These are phyloP conservation scores for Elsinoe necatrix DNA, from an alignment of 2,329 filamentous ascomycete species.

Conservation along the genomic window DNA sequence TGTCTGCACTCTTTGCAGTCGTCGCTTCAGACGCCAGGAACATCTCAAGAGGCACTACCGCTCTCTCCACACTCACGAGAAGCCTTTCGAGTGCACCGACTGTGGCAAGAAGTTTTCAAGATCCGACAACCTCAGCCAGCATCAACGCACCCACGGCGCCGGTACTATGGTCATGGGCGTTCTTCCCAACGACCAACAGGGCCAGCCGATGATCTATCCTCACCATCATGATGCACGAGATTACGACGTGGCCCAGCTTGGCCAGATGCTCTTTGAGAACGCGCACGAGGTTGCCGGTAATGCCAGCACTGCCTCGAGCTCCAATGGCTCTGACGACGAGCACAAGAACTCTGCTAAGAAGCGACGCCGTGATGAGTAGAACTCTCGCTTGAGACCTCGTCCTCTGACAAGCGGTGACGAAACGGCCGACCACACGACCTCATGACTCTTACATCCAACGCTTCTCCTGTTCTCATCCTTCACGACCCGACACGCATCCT, in stretches of 20 bases:
- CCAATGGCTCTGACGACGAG: slow-evolving; percentile 29
- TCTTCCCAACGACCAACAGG: slow-evolving; percentile 37
- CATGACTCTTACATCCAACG: not conserved
- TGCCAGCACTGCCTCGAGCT: slow-evolving; percentile 38
- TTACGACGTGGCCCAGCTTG: slow-evolving; percentile 55
- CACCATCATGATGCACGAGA: slow-evolving; percentile 30
- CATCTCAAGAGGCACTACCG: slow-evolving; percentile 98
- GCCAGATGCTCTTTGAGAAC: slow-evolving; percentile 70
- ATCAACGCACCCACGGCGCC: slow-evolving; percentile 84
- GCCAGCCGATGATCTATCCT: slow-evolving; percentile 26
- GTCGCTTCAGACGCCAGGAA: slow-evolving; percentile 95
- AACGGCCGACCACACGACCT: slow-evolving; percentile 7
- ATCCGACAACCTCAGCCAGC: slow-evolving; percentile 93
- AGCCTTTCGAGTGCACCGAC: slow-evolving; percentile 95
- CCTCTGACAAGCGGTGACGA: not conserved
- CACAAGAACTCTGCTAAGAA: slow-evolving; percentile 35
- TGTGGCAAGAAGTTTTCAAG: slow-evolving; percentile 99
- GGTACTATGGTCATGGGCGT: slow-evolving; percentile 88
- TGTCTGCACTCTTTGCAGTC: slow-evolving; percentile 90
- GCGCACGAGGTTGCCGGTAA: slow-evolving; percentile 63
- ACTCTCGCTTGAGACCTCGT: slow-evolving; percentile 11
- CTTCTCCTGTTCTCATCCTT: not conserved
- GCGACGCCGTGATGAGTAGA: slow-evolving; percentile 37
- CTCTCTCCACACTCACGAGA: slow-evolving; percentile 95
- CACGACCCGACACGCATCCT: slow-evolving; percentile 11